Evolutionary conservation across 768 basidiomycete species (phyloP), one percentile per base, ranked within the genome.

Genomic region (Phylloporus arenicola): DNA sequence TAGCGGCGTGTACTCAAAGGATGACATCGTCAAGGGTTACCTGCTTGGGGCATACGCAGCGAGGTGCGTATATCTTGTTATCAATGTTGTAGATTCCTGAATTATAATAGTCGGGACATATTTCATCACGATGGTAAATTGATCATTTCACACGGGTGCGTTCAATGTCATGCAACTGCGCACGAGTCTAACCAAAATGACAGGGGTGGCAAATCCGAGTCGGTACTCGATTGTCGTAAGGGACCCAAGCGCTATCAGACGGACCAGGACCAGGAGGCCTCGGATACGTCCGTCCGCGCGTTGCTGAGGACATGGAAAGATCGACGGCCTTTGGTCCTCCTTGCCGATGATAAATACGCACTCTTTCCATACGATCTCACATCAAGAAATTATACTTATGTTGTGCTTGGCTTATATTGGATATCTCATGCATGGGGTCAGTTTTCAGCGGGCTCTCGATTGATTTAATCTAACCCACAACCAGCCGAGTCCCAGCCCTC

Each of bases 111-210:
- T 42, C 84, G 86, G 10, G 89, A 92, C 58, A 58, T 72, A 14
- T 91, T 86, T 57, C 70, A 75, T 41, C 76, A 83, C 37, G 72
- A 65, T 14, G 89, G 90, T 14, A 80, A 72, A 54, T 60, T 89
- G 6, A 88, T 92, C 39, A 80, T 92, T 44, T 92, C 89, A 8
- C 89, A 92, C 64, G 90, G 88, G 89, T 92, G 54, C 48, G 78
- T 61, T 46, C 47, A 33, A 20, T 41, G 31, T 45, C 13, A 1
- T 43, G 33, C 31, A 13, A 29, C 19, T 7, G 4, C 22, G 11
- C 38, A 27, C 22, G 42, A 25, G 47, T 6, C 30, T 41, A 13
- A 47, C 47, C 54, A 31, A 55, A 38, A 16, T 11, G 34, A 45
- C 50, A 86, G 85, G 11, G 87, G 88, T 6, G 87, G 87, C 3